phyloP scores from a whole-genome alignment of 257 asterid species.

The Salvia rosmarinus region DNA sequence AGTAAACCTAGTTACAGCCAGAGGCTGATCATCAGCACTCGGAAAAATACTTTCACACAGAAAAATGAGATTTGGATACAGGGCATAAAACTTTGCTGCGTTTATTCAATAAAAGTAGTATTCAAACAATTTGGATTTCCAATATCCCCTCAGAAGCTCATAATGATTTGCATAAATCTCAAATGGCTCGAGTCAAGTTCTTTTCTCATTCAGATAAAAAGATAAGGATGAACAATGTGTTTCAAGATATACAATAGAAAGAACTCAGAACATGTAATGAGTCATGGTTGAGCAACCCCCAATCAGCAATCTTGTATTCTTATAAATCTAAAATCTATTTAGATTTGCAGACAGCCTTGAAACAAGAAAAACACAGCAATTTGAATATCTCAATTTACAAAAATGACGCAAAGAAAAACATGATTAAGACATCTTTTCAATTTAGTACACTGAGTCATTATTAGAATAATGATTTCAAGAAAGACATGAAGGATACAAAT shows the following conservation, averaged over 20 bases:
- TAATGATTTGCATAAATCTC: background rate
- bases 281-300: no score
- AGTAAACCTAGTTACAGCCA: constrained; percentile 8
- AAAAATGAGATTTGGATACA: background rate
- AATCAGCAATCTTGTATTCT: background rate
- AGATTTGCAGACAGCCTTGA: background rate
- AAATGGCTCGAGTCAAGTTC: constrained; percentile 10
- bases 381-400: background rate
- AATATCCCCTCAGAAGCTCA: background rate
- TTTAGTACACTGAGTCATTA: background rate
- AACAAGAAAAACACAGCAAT: constrained; percentile 7
- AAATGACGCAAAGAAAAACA: background rate
- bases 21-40: background rate
- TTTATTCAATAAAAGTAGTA: background rate
- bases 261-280: no score
- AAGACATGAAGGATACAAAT: background rate
- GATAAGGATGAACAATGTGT: no score
- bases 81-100: background rate
- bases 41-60: background rate
- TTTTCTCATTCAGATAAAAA: no score
- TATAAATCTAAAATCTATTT: background rate
- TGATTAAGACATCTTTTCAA: background rate
- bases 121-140: background rate
- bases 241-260: no score
- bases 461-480: background rate